Evolutionary conservation across 2,329 filamentous ascomycete species (phyloP).

Genomic region (Scedosporium minutisporum): DNA sequence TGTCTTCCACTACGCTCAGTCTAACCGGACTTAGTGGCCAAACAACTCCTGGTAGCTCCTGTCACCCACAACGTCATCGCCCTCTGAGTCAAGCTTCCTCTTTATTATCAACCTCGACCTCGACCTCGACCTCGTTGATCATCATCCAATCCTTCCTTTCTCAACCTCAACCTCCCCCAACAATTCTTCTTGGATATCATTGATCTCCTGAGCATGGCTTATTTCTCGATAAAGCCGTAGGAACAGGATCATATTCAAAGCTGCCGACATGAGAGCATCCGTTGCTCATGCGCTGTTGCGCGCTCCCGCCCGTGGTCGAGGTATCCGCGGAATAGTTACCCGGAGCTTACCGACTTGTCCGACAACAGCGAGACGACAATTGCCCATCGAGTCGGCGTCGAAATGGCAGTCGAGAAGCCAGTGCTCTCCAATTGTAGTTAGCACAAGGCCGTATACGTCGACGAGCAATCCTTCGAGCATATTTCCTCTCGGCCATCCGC

Average conservation of each 20-base stretch:
- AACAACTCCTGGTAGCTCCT: neutral
- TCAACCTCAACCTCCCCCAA: neutral
- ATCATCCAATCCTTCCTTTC: neutral
- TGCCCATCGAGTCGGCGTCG: neutral
- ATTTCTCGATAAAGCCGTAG: neutral
- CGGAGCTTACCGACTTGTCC: neutral
- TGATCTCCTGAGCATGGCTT: neutral
- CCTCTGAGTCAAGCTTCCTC: neutral
- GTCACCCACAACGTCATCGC: neutral
- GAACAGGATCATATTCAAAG: neutral
- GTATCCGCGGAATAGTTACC: neutral
- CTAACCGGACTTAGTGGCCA: no score
- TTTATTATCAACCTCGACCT: neutral
- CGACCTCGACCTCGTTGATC: neutral
- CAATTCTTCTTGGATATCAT: neutral
- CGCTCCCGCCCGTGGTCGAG: neutral
- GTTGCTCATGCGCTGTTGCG: neutral
- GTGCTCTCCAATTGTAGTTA: neutral
- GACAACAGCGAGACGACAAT: neutral
- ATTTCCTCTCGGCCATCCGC: conserved; percentile 10
- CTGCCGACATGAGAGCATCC: neutral
- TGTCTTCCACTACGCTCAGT: neutral
- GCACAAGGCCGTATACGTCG: neutral
- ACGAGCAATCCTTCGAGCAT: neutral
- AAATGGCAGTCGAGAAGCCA: neutral